Evolutionary conservation across 2,329 filamentous ascomycete species (phyloP).

Genomic region (Leptographium radiaticola): DNA sequence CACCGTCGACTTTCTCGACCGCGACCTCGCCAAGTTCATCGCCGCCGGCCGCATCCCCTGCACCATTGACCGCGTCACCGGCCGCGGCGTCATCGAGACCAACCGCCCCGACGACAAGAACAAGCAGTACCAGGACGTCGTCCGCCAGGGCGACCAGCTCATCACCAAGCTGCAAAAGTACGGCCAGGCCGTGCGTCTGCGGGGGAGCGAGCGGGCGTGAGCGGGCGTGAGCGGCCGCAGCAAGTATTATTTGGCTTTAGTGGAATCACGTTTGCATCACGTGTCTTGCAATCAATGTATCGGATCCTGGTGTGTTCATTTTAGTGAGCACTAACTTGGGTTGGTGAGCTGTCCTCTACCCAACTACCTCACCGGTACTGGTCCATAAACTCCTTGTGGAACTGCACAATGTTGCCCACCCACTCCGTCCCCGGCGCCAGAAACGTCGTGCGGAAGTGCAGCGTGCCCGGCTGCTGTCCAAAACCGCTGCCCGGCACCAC

Average conservation of each 20-base stretch:
- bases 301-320: not conserved
- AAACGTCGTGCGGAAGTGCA: constrained; percentile 96
- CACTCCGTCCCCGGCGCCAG: constrained; percentile 92
- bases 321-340: not conserved
- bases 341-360: too few relatives aligned
- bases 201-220: constrained; percentile 85
- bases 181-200: constrained; percentile 84
- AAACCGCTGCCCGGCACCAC: constrained; percentile 89
- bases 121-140: constrained; percentile 97
- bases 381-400: constrained; percentile 83
- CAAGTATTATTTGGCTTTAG: too few relatives aligned
- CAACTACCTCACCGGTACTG: constrained; percentile 44
- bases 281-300: not conserved
- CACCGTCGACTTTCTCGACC: constrained; percentile 89
- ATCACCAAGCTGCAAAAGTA: constrained; percentile 99
- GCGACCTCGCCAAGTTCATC: constrained; percentile 94
- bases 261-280: too few relatives aligned
- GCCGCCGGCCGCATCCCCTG: constrained; percentile 87
- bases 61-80: constrained; percentile 93
- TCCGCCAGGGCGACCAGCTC: constrained; percentile 92
- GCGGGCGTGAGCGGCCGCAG: too few relatives aligned
- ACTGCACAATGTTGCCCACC: constrained; percentile 75
- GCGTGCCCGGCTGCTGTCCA: constrained; percentile 78
- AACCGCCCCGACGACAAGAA: constrained; percentile 98
- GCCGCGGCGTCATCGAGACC: constrained; percentile 94